Conservation (phyloP, 2,329 filamentous ascomycete genomes). For the Aureobasidium melanogenum region DNA sequence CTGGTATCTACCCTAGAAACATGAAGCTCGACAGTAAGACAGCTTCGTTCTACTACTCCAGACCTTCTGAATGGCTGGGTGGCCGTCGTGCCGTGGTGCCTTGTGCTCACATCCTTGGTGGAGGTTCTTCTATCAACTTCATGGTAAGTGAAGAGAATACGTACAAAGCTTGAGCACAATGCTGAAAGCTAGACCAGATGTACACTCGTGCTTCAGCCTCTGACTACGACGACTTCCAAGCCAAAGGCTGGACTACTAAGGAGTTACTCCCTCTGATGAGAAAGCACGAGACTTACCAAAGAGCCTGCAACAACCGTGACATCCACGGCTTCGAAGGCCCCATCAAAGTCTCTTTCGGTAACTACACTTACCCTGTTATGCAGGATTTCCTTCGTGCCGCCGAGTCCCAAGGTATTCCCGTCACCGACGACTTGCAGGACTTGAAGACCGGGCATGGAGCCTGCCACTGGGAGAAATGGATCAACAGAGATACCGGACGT, state of each 20-base stretch:
- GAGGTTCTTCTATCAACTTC: slow-evolving; percentile 62
- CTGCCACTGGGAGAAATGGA: slow-evolving; percentile 81
- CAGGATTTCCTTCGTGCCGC: slow-evolving; percentile 66
- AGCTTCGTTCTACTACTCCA: slow-evolving; percentile 71
- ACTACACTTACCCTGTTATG: slow-evolving; percentile 74
- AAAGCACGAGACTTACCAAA: slow-evolving; percentile 73
- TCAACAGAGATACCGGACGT: slow-evolving; percentile 61
- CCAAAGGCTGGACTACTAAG: slow-evolving; percentile 70
- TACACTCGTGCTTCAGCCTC: slow-evolving; percentile 64
- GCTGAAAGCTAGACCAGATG: slow-evolving; percentile 40
- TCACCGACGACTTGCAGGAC: slow-evolving; percentile 57
- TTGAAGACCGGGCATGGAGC: slow-evolving; percentile 56
- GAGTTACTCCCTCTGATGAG: slow-evolving; percentile 68
- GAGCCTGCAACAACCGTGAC: slow-evolving; percentile 45
- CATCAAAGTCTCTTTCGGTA: slow-evolving; percentile 71
- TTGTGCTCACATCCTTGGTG: slow-evolving; percentile 60
- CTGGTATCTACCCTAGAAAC: slow-evolving; percentile 68
- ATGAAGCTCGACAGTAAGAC: slow-evolving; percentile 76
- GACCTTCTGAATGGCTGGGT: slow-evolving; percentile 62
- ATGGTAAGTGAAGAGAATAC: slow-evolving; percentile 41
- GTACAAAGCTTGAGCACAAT: neutral
- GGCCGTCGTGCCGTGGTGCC: slow-evolving; percentile 67
- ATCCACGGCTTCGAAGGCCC: slow-evolving; percentile 70
- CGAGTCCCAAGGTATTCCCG: slow-evolving; percentile 65
- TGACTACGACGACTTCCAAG: slow-evolving; percentile 71